A percentile compares a stretch with the other conserved stretches of the same genome.
Conservation (phyloP, 495 filamentous ascomycete species). For the Penicillium malachiteum region DNA sequence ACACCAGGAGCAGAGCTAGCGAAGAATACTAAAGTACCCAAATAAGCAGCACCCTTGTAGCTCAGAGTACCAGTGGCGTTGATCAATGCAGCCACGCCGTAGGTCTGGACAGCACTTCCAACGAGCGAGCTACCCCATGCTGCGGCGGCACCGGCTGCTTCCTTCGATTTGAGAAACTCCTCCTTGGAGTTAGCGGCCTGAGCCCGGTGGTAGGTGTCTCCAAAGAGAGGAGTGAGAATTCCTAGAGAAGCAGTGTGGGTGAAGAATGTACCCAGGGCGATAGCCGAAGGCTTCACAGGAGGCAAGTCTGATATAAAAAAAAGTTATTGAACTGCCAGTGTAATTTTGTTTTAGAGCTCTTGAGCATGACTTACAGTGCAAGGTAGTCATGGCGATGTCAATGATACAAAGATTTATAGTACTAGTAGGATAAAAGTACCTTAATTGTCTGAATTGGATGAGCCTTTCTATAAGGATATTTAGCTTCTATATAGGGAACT, state of each 20-base stretch:
- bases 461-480: too few relatives aligned
- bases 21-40: constrained; percentile 87
- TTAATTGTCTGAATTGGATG: too few relatives aligned
- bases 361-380: constrained; percentile 56
- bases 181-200: constrained; percentile 91
- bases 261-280: constrained; percentile 93
- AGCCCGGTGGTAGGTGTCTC: constrained; percentile 91
- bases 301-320: constrained; percentile 66
- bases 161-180: constrained; percentile 91
- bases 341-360: neutral
- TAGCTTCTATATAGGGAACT: too few relatives aligned
- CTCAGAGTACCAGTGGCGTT: constrained; percentile 90
- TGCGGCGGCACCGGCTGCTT: constrained; percentile 81
- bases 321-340: constrained; percentile 2
- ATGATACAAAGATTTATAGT: neutral
- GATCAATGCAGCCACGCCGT: constrained; percentile 92
- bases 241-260: constrained; percentile 81
- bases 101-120: constrained; percentile 87
- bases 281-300: constrained; percentile 95
- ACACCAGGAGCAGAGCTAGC: constrained; percentile 86
- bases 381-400: constrained; percentile 53
- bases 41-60: constrained; percentile 96
- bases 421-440: neutral
- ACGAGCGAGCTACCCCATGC: constrained; percentile 88
- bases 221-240: constrained; percentile 86